Evolutionary conservation across 1,284 basidiomycete species (phyloP).

Genomic region (Ustilago vetiveriae): DNA sequence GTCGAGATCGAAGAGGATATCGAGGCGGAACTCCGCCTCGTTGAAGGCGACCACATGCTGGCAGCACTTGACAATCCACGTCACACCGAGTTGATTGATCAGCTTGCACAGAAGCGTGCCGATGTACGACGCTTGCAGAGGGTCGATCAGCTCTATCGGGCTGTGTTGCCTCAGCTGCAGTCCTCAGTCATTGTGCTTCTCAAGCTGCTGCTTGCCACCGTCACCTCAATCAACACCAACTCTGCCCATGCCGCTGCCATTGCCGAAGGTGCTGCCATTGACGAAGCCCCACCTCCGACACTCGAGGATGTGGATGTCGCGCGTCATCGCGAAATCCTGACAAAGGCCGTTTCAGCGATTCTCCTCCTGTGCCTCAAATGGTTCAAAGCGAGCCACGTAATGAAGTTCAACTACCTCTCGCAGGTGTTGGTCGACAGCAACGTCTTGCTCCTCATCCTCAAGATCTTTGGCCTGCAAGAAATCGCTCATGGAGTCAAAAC

Average conservation of each 20-base stretch:
- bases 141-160: slow-evolving; percentile 60
- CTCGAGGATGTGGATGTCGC: slow-evolving; percentile 95
- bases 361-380: slow-evolving; percentile 89
- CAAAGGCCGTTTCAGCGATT: slow-evolving; percentile 95
- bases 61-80: slow-evolving; percentile 58
- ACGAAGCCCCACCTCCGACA: slow-evolving; percentile 75
- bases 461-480: slow-evolving; percentile 97
- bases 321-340: slow-evolving; percentile 95
- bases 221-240: slow-evolving; percentile 62
- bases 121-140: slow-evolving; percentile 59
- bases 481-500: slow-evolving; percentile 82
- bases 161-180: slow-evolving; percentile 59
- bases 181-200: slow-evolving; percentile 65
- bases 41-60: slow-evolving; percentile 57
- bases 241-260: slow-evolving; percentile 61
- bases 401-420: slow-evolving; percentile 98
- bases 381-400: slow-evolving; percentile 90
- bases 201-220: slow-evolving; percentile 64
- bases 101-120: slow-evolving; percentile 53
- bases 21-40: slow-evolving; percentile 46
- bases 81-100: slow-evolving; percentile 38
- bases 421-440: slow-evolving; percentile 95
- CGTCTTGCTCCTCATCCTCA: slow-evolving; percentile 89
- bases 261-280: slow-evolving; percentile 54
- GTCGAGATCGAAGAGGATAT: slow-evolving; percentile 56